Conservation (phyloP, 108 stramenopile genomes). For the Nannochloropsis oceanica region DNA sequence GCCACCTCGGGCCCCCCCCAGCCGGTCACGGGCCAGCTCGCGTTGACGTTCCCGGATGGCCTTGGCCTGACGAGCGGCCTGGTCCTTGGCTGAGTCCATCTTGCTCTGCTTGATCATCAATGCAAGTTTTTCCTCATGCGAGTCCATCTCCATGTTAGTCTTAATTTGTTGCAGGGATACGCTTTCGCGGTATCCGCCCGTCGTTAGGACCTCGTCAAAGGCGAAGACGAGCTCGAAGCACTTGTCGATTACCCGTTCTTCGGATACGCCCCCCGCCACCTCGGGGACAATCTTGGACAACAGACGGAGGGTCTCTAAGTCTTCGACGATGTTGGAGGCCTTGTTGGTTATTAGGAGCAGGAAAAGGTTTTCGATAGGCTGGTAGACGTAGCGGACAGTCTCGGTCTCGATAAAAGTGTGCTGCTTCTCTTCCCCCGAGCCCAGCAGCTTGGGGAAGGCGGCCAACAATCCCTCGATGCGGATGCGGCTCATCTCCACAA, state of each 20-base stretch:
- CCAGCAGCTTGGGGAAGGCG: conserved; percentile 98
- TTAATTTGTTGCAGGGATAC: conserved; percentile 52
- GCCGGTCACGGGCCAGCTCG: conserved; percentile 4
- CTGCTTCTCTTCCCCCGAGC: conserved; percentile 54
- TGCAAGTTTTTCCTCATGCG: conserved; percentile 90
- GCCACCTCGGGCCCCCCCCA: neutral
- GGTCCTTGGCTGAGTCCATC: conserved; percentile 38
- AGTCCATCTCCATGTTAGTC: conserved; percentile 94
- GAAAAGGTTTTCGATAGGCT: conserved; percentile 88
- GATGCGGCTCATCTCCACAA: conserved; percentile 96
- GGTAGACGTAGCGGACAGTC: conserved; percentile 93
- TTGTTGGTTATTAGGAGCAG: conserved; percentile 92
- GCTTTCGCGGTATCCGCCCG: conserved; percentile 92
- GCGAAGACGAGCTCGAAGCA: conserved; percentile 97
- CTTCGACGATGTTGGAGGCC: conserved; percentile 66
- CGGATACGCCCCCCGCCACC: conserved; percentile 72
- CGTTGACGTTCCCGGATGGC: conserved; percentile 42
- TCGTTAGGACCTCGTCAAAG: conserved; percentile 95
- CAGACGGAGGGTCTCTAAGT: conserved; percentile 87
- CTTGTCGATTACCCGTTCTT: conserved; percentile 68
- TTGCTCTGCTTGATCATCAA: conserved; percentile 53
- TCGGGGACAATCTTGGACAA: conserved; percentile 96
- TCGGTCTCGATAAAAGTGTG: conserved; percentile 99
- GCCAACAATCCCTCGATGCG: conserved; percentile 85
- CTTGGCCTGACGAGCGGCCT: conserved; percentile 74